phyloP scores from a whole-genome alignment of 768 basidiomycete species.

The Pisolithus microcarpus region DNA sequence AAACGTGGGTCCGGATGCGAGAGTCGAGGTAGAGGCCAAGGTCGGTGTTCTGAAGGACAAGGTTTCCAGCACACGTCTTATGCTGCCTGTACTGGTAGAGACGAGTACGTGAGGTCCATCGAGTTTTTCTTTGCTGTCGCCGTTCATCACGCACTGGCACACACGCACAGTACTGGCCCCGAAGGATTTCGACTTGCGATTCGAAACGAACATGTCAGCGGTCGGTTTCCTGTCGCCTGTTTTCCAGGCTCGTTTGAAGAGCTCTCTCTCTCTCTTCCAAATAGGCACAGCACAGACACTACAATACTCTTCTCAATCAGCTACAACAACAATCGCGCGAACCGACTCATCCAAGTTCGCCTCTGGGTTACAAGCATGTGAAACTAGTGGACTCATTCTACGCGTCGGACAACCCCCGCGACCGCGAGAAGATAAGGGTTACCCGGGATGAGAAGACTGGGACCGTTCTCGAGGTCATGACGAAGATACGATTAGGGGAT shows the following conservation, averaged over 20 bases:
- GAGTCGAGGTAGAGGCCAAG: constrained; percentile 88
- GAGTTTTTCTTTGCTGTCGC: background rate
- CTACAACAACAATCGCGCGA: constrained; percentile 53
- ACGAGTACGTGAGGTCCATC: constrained; percentile 53
- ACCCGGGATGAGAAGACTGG: constrained; percentile 74
- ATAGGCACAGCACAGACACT: constrained; percentile 82
- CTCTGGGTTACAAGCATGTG: constrained; percentile 70
- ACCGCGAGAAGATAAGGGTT: constrained; percentile 65
- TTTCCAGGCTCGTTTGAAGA: no score
- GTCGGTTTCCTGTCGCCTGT: constrained; percentile 38
- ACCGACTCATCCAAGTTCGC: constrained; percentile 46
- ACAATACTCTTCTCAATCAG: constrained; percentile 80
- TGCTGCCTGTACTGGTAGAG: constrained; percentile 71
- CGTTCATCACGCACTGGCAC: background rate
- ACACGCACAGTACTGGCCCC: constrained; percentile 54
- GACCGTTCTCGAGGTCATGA: constrained; percentile 56
- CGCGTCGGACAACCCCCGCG: constrained; percentile 31
- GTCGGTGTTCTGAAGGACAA: constrained; percentile 69
- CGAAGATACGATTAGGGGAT: constrained; percentile 79
- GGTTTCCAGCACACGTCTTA: constrained; percentile 46
- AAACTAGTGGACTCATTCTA: constrained; percentile 79
- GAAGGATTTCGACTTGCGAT: constrained; percentile 56
- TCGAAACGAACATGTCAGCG: constrained; percentile 89
- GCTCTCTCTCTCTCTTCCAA: background rate
- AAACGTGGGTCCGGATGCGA: constrained; percentile 39